Percentiles rank a stretch among this genome's conserved stretches.
Evolutionary conservation across 2,329 filamentous ascomycete genomes (phyloP).

Genomic region (Orbilia brochopaga): DNA sequence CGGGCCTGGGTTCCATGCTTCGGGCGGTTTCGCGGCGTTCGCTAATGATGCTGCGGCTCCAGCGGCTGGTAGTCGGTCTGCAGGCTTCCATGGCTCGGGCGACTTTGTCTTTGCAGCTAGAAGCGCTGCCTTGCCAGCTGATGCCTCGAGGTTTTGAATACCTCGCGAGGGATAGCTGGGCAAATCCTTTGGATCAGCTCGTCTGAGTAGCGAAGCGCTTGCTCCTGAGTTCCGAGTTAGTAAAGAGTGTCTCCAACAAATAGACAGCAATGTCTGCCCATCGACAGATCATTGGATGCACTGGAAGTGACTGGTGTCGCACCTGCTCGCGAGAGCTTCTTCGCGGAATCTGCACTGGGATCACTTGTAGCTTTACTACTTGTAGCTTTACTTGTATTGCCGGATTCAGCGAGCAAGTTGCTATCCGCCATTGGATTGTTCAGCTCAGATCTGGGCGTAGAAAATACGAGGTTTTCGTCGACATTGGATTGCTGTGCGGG

Average conservation of each 20-base stretch:
- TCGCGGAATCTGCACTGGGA: conserved; percentile 6
- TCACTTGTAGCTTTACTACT: conserved; percentile 9
- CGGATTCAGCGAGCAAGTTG: conserved; percentile 22
- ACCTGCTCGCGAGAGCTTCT: conserved; percentile 10
- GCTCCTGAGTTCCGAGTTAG: not conserved
- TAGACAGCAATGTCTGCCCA: too few species aligned
- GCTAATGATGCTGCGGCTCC: conserved; percentile 43
- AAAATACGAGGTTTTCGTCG: conserved; percentile 30
- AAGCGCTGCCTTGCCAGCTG: conserved; percentile 34
- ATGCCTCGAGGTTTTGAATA: conserved; percentile 30
- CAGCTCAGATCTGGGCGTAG: conserved; percentile 43
- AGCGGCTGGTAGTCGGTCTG: conserved; percentile 33
- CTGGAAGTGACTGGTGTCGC: too few species aligned
- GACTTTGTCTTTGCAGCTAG: conserved; percentile 38
- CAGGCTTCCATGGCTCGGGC: conserved; percentile 34
- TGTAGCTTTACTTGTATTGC: conserved; percentile 9
- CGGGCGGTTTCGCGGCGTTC: conserved; percentile 34
- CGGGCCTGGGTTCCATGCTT: conserved; percentile 37
- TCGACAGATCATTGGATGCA: too few species aligned
- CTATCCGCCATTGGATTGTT: conserved; percentile 44
- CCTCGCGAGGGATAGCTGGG: conserved; percentile 48
- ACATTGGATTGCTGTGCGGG: conserved; percentile 3
- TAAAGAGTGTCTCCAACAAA: not conserved
- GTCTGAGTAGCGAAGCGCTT: conserved; percentile 23
- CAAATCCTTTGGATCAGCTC: conserved; percentile 38